These are phyloP conservation scores for Aegilops longissima DNA, from an alignment of 176 grass and related monocot species.

Conservation along the genomic window DNA sequence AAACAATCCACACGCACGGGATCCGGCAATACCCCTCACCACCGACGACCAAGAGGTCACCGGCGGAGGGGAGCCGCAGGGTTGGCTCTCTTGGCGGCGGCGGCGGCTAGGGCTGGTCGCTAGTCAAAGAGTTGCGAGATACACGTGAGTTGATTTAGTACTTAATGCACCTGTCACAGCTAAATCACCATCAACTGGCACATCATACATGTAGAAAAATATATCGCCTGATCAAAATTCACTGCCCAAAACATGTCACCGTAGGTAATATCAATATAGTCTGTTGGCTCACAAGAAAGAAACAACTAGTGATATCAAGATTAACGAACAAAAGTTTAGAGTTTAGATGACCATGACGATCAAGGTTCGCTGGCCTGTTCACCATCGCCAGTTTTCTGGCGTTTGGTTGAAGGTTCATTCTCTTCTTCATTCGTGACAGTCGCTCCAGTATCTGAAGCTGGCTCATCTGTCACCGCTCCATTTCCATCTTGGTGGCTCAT, in stretches of 20 bases:
- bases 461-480: conserved; percentile 22
- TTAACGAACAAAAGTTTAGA: not conserved
- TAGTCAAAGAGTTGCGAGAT: too few relatives aligned
- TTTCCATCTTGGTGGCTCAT: conserved; percentile 24
- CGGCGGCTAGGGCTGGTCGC: too few relatives aligned
- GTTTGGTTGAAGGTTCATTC: conserved; percentile 50
- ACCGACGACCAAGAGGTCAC: too few relatives aligned
- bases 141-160: too few relatives aligned
- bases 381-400: conserved; percentile 47
- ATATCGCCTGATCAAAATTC: conserved; percentile 21
- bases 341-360: conserved; percentile 3
- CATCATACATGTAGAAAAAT: not conserved
- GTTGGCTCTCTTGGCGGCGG: too few relatives aligned
- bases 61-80: too few relatives aligned
- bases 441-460: conserved; percentile 28
- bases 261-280: not conserved
- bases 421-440: not conserved
- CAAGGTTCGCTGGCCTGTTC: conserved; percentile 38
- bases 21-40: too few relatives aligned
- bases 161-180: not conserved
- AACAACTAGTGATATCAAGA: not conserved
- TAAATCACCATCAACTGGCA: not conserved
- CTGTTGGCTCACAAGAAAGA: not conserved
- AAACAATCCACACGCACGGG: too few relatives aligned
- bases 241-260: not conserved